Base-by-base conservation (phyloP, 2,329 filamentous ascomycete genomes). In the Trichoderma polysporum region DNA sequence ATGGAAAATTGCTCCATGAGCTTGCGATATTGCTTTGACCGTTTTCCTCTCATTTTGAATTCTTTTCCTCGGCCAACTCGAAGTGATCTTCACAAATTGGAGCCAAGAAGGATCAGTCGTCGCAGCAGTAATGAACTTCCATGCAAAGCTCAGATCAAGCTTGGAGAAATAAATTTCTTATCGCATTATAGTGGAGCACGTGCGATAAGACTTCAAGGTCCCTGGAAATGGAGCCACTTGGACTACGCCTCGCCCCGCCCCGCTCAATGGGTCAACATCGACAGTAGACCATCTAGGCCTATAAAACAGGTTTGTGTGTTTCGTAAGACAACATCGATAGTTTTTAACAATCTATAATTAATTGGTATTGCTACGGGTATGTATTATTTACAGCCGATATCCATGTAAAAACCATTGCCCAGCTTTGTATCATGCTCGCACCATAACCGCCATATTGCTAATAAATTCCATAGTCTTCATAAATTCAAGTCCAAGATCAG, bases 1-100 rank as follows among this genome's bases (percentile, higher is more conserved):
- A 94, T 86, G 76, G 90, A 88, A 85, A 94, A 97, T 76, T 94
- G 90, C 80, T 93, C 90, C 90, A 99, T 96, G 75, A 97, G 88
- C 88, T 97, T 97, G 73, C 84, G 83, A 73, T 86, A 86, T 72
- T 85, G 83, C 71, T 85, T 85, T 25, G 82, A 82, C 15, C 84
- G 78, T 75, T 85, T 85, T 62, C 82, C 83, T 74, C 83, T 82
- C 79, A 83, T 83, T 6, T 72, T 80, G 71, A 63, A 60, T 53
- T 53, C 13, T 53, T 35, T 60, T 25, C 31, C 60, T 60, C 22
- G 50, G 35, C 39, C 58, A 19, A 27, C 47, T 25, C 65, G 9
- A 29, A 60, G 13, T 31, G 13, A 4, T n/a, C 29, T 66, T 12
- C 17, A 37, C 15, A 25, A 29, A 10, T 33, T 25, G 15, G 17